Evolutionary conservation across 176 grass and related monocot genomes (phyloP).

Genomic region (Dactylis glomerata): DNA sequence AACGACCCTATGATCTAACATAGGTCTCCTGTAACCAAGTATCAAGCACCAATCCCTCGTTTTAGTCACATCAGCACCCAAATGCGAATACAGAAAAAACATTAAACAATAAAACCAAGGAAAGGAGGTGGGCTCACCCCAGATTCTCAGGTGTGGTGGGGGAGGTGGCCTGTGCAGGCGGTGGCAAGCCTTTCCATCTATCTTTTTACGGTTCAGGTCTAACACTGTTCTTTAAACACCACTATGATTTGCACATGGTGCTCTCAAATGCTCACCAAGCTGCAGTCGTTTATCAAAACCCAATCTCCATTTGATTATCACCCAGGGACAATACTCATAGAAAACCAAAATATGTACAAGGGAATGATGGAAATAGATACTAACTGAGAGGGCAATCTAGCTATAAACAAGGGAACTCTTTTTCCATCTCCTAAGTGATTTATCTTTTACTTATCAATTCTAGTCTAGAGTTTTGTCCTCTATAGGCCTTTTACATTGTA

Average conservation of each 20-base stretch:
- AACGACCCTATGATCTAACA: not conserved
- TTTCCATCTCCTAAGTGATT: not conserved
- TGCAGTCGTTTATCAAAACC: too few species aligned
- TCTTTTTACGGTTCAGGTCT: not conserved
- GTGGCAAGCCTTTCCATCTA: not conserved
- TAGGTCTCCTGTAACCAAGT: not conserved
- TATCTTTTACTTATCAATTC: not conserved
- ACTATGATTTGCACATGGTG: not conserved
- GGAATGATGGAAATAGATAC: not conserved
- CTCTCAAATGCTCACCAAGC: not conserved
- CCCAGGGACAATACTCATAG: not conserved
- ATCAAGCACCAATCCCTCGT: not conserved
- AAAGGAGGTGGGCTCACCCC: not conserved
- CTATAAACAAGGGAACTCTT: not conserved
- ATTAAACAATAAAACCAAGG: not conserved
- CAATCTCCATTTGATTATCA: not conserved
- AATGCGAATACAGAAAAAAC: not conserved
- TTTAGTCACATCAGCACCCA: not conserved
- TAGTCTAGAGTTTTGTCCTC: not conserved
- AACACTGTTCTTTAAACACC: not conserved
- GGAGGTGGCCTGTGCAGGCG: not conserved
- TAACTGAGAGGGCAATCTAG: not conserved
- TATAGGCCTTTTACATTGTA: not conserved
- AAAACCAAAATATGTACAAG: not conserved
- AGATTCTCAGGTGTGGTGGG: constrained; percentile 1